phyloP scores from a whole-genome alignment of 139 green algal species.

The Micromonas pusilla region DNA sequence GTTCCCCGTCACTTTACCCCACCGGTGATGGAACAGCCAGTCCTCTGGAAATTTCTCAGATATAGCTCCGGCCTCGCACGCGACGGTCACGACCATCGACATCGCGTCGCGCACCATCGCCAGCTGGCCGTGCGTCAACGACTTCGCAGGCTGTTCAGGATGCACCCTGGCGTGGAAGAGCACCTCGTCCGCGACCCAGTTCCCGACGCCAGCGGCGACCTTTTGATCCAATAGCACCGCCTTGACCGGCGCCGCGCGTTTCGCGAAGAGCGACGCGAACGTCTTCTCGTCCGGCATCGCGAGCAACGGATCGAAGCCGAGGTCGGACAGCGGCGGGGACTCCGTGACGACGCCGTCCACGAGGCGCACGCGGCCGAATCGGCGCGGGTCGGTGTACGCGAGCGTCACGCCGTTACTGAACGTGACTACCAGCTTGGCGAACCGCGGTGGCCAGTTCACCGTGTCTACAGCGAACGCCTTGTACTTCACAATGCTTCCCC shows the following conservation, averaged over 20 bases:
- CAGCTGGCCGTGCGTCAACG: constrained; percentile 39
- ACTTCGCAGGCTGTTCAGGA: constrained; percentile 54
- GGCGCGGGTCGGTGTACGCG: constrained; percentile 63
- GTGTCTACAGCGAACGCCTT: constrained; percentile 34
- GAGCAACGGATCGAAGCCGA: constrained; percentile 56
- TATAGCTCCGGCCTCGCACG: constrained; percentile 56
- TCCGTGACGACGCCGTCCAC: not conserved
- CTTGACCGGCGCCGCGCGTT: constrained; percentile 53
- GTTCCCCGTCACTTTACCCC: constrained; percentile 47
- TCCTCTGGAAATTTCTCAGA: constrained; percentile 45
- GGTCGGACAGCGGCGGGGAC: constrained; percentile 47
- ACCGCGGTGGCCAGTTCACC: constrained; percentile 50
- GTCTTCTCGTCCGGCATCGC: constrained; percentile 41
- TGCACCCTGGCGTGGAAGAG: constrained; percentile 66
- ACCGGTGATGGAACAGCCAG: constrained; percentile 84
- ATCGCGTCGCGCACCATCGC: constrained; percentile 40
- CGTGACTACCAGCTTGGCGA: constrained; percentile 56
- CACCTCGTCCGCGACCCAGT: constrained; percentile 89
- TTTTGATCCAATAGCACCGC: constrained; percentile 71
- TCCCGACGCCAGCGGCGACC: constrained; percentile 72
- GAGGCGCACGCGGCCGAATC: constrained; percentile 52
- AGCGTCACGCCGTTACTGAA: constrained; percentile 52
- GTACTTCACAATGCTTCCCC: constrained; percentile 46
- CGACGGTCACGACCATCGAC: constrained; percentile 46
- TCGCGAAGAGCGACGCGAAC: constrained; percentile 42